Percentiles rank a stretch among this genome's conserved stretches.
These are phyloP conservation scores for Phytophthora podocarpi DNA, from an alignment of 352 stramenopile genomes.

Conservation along the genomic window DNA sequence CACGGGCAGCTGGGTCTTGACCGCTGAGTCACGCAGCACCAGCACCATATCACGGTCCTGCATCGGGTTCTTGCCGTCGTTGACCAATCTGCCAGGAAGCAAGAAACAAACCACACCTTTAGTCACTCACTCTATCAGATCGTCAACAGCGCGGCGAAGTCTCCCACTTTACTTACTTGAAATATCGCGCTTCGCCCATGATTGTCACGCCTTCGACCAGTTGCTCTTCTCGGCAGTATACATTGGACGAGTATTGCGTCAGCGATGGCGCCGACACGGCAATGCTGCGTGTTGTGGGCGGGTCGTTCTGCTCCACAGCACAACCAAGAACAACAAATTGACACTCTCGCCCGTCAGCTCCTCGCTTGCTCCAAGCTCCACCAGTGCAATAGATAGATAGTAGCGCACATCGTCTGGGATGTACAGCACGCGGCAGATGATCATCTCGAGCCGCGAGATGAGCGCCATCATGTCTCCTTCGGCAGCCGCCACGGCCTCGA, in stretches of 20 bases:
- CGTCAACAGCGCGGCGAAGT: not conserved
- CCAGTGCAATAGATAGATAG: not conserved
- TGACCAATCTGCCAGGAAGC: constrained; percentile 45
- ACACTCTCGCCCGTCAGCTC: constrained; percentile 16
- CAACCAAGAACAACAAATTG: not conserved
- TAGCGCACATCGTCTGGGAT: constrained; percentile 62
- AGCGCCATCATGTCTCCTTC: constrained; percentile 91
- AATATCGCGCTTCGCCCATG: constrained; percentile 64
- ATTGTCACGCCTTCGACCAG: constrained; percentile 43
- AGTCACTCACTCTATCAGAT: not conserved
- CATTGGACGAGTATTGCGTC: constrained; percentile 86
- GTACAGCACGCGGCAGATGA: constrained; percentile 87
- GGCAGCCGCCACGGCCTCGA: constrained; percentile 67
- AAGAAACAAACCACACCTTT: not conserved
- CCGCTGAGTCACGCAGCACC: constrained; percentile 61
- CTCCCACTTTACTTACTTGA: constrained; percentile 42
- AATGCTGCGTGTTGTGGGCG: constrained; percentile 70
- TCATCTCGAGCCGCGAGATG: constrained; percentile 86
- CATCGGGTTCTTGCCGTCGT: constrained; percentile 60
- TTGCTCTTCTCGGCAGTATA: constrained; percentile 56
- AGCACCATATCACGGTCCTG: constrained; percentile 61
- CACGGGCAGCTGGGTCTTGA: constrained; percentile 43
- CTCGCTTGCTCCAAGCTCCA: not conserved
- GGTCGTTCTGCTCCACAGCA: constrained; percentile 60
- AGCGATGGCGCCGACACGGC: constrained; percentile 57